Evolutionary conservation across 192 early-diverging fungal species (phyloP).

Genomic region (Umbelopsis isabellina): DNA sequence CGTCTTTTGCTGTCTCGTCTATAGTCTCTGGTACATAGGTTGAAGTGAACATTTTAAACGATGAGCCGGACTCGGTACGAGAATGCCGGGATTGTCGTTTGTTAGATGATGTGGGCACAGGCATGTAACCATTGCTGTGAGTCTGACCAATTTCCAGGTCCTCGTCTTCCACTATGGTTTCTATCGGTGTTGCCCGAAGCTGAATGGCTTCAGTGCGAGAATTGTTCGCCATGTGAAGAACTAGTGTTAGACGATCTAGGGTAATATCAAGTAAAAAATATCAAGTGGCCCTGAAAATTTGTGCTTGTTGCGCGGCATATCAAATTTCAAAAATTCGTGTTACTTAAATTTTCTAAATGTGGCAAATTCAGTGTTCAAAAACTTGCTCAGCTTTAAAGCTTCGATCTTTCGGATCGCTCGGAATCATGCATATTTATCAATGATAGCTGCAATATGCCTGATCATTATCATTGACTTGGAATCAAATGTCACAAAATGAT

Average conservation of each 20-base stretch:
- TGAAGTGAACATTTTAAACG: conserved; percentile 14
- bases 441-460: too few relatives aligned
- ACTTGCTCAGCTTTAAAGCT: too few relatives aligned
- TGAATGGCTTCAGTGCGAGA: conserved; percentile 13
- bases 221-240: conserved; percentile 5
- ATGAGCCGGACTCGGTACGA: conserved; percentile 14
- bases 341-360: background rate
- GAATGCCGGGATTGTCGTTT: conserved; percentile 22
- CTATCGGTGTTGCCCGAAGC: conserved; percentile 21
- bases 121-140: conserved; percentile 12
- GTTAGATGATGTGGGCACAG: conserved; percentile 16
- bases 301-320: background rate
- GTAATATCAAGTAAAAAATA: background rate
- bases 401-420: too few relatives aligned
- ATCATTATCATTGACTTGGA: too few relatives aligned
- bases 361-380: background rate
- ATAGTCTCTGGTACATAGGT: background rate
- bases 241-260: background rate
- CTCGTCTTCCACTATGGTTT: conserved; percentile 13
- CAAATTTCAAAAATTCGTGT: conserved; percentile 11
- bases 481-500: too few relatives aligned
- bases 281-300: conserved; percentile 14
- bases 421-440: too few relatives aligned
- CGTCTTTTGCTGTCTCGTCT: background rate
- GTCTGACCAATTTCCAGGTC: conserved; percentile 4